Conservation (phyloP, 2,329 filamentous ascomycete species). For the Verticillium nubilum region DNA sequence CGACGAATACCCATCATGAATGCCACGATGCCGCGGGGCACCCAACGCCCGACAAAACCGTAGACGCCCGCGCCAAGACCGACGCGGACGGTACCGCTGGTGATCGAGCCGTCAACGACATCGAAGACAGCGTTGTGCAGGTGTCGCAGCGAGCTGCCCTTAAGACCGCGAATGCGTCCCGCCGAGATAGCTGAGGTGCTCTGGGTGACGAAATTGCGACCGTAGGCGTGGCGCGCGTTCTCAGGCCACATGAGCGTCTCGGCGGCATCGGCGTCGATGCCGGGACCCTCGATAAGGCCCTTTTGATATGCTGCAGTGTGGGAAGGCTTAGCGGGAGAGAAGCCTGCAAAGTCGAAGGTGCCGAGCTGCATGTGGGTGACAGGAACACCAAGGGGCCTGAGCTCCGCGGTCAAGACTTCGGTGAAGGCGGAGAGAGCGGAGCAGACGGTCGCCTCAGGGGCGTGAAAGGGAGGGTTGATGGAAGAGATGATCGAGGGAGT, state of each 20-base stretch:
- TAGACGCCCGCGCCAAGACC: conserved; percentile 82
- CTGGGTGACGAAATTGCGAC: conserved; percentile 54
- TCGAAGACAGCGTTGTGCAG: conserved; percentile 89
- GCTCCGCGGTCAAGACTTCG: conserved; percentile 72
- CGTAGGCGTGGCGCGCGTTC: conserved; percentile 54
- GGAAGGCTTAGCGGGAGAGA: conserved; percentile 42
- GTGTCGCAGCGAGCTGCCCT: conserved; percentile 68
- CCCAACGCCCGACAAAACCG: conserved; percentile 76
- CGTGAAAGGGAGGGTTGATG: conserved; percentile 73
- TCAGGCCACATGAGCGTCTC: conserved; percentile 62
- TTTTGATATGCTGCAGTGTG: conserved; percentile 25
- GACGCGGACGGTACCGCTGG: conserved; percentile 63
- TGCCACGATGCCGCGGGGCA: conserved; percentile 71
- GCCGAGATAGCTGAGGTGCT: conserved; percentile 50
- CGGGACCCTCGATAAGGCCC: conserved; percentile 35
- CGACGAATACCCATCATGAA: conserved; percentile 85
- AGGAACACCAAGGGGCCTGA: conserved; percentile 67
- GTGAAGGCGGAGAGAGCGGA: conserved; percentile 84
- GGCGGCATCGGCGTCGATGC: conserved; percentile 35
- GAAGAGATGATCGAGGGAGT: conserved; percentile 78
- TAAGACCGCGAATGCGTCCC: conserved; percentile 51
- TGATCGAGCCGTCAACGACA: conserved; percentile 65
- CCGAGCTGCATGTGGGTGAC: conserved; percentile 88
- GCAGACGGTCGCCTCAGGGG: conserved; percentile 80
- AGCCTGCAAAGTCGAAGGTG: conserved; percentile 76